Evolutionary conservation across 2,329 filamentous ascomycete species (phyloP), one percentile per base, ranked within the genome.

Genomic region (Fusarium paranaense): DNA sequence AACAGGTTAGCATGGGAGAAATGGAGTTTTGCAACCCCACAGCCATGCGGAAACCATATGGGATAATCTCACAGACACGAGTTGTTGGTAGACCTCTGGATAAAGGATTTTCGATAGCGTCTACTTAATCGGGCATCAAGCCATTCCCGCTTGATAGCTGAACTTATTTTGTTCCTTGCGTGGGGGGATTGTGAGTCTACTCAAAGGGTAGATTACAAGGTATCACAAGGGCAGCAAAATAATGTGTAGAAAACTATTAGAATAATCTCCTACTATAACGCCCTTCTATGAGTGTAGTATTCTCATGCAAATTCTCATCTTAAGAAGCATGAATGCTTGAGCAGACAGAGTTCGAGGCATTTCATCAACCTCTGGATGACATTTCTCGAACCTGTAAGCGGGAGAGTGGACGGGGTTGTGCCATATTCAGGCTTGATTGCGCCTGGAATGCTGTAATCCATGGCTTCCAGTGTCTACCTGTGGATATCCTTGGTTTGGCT

Each of bases 11-110:
- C 18, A 52, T 32, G 27, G 47, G 10, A 20, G 25, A 20, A 32
- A 52, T n/a, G 47, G 47, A 32, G 47, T 32, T 52, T 52, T 5
- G 6, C 27, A 52, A 50, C 25, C 16, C 47, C 47, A 32, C 47
- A n/a, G 9, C 45, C 10, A 32, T 20, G 47, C 27, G 11, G 18
- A 20, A 52, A 14, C 18, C 47, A 52, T 6, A n/a, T n/a, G 47
- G 47, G 47, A 20, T 52, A 52, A 52, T 52, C 27, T 52, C 47
- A 32, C 47, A 20, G 6, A 20, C 47, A 52, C 27, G 47, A 52
- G 1, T 1, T 14, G 16, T 32, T 50, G 45, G 45, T 32, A 20
- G 18, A 52, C 11, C 18, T 27, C 27, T 52, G 27, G 27, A 52
- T 52, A 50, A 25, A 18, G 9, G 10, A 14, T 52, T 52, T 20